Evolutionary conservation across 805 yeast species (phyloP).

Genomic region (Debaryomyces maramus): DNA sequence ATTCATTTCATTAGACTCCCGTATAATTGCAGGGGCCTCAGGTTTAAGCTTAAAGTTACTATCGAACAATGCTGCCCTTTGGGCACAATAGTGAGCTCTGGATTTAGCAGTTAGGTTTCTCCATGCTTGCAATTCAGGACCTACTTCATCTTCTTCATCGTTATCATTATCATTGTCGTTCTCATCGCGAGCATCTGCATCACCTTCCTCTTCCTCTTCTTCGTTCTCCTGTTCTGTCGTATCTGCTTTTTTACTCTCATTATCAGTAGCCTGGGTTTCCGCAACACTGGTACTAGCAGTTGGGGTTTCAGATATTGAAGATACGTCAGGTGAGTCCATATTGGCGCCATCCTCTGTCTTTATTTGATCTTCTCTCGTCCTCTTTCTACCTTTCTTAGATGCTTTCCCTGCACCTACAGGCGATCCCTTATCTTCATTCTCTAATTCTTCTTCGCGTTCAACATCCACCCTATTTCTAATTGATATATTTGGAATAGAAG

Average conservation of each 20-base stretch:
- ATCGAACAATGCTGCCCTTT: conserved; percentile 64
- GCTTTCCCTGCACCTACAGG: conserved; percentile 35
- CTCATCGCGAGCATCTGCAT: conserved; percentile 43
- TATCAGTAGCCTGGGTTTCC: conserved; percentile 19
- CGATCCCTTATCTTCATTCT: conserved; percentile 22
- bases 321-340: conserved; percentile 19
- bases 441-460: conserved; percentile 58
- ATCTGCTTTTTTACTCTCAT: conserved; percentile 21
- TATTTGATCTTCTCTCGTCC: conserved; percentile 35
- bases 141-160: conserved; percentile 63
- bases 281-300: conserved; percentile 10
- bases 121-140: conserved; percentile 82
- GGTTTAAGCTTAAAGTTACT: conserved; percentile 56
- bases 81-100: conserved; percentile 70
- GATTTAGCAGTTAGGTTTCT: conserved; percentile 76
- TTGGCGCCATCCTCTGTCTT: conserved; percentile 26
- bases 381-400: conserved; percentile 42
- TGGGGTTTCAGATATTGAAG: conserved; percentile 12
- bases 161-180: conserved; percentile 39
- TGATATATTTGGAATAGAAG: conserved; percentile 85
- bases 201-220: conserved; percentile 39
- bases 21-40: conserved; percentile 66
- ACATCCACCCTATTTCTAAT: conserved; percentile 72
- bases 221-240: conserved; percentile 28
- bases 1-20: conserved; percentile 69